Base-by-base conservation (phyloP, 176 grass and related monocot genomes). In the Pharus latifolius region DNA sequence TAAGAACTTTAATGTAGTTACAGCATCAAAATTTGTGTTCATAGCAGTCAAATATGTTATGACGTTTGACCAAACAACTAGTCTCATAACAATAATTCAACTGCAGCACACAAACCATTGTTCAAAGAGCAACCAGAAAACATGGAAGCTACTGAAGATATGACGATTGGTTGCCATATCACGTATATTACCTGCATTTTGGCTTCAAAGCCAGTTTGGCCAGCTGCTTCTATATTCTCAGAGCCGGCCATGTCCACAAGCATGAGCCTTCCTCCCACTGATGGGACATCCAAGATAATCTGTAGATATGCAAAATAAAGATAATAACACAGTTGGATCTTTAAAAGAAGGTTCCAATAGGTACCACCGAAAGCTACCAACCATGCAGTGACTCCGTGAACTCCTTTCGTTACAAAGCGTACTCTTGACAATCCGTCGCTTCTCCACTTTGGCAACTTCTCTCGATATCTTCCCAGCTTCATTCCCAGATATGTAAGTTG, bases 221-320 rank as follows among this genome's bases (percentile, higher is more conserved):
- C 89, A 34, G 89, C 89, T 19, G 94, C 94, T 83, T 98, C 94
- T 7, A 98, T 98, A 28, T 98, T 98, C 11, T 98, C 94, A 22
- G 94, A 98, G 17, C 94, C 94, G 32, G 94, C 94, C 94, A 98
- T 98, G 31, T 98, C 94, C 0, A 98, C 94, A 37, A 98, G 81
- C 89, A 98, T 90, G 1, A 98, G 63, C 46, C 89, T 92, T 83
- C 94, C 94, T 26, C 94, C 94, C 33, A 98, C 94, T 3, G 84
- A 98, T 3, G 94, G 94, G 35, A 98, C 89, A 63, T 93, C 89
- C 75, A 98, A 79, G 9, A 98, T 93, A 49, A 98, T 98, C 89
- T 98, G 53, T 13, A 56, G 15, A 65, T 41, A 17, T 51, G 20
- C 15, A 56, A 55, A 49, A 0, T 6, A 12, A 28, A 51, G 12